These are phyloP conservation scores for Anthostomella pinea DNA, from an alignment of 2,329 filamentous ascomycete genomes.

Conservation along the genomic window DNA sequence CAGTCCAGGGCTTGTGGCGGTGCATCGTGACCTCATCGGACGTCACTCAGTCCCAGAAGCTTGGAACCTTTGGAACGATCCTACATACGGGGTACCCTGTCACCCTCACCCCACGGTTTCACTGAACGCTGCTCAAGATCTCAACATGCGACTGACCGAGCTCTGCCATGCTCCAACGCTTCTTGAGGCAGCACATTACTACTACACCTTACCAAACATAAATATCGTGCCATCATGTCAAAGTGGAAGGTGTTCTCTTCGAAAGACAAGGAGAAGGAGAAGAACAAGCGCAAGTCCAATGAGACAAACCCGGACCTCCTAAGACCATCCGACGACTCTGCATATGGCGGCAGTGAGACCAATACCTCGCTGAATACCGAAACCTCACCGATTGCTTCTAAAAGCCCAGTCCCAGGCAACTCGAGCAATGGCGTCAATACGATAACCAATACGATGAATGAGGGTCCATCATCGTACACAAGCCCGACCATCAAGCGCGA, in stretches of 20 bases:
- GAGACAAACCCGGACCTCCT: background rate
- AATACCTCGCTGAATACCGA: background rate
- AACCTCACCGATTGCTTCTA: background rate
- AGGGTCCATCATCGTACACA: background rate
- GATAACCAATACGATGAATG: background rate
- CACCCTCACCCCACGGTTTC: background rate
- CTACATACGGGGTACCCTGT: background rate
- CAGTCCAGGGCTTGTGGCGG: conserved; percentile 2
- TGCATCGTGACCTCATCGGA: background rate
- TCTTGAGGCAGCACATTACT: background rate
- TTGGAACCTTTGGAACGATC: background rate
- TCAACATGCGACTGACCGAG: background rate
- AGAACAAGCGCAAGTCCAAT: background rate
- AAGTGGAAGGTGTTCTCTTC: background rate
- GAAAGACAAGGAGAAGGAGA: background rate
- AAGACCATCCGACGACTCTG: background rate
- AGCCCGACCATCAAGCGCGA: conserved; percentile 1
- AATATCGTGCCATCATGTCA: background rate
- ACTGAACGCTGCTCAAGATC: too few species aligned
- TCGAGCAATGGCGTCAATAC: too few species aligned
- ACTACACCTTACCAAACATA: background rate
- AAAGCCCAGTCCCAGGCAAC: too few species aligned
- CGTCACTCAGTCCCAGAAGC: background rate
- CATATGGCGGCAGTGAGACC: background rate
- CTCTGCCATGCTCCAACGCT: background rate